Evolutionary conservation across 163 green algal species (phyloP).

Genomic region (Botryococcus braunii): DNA sequence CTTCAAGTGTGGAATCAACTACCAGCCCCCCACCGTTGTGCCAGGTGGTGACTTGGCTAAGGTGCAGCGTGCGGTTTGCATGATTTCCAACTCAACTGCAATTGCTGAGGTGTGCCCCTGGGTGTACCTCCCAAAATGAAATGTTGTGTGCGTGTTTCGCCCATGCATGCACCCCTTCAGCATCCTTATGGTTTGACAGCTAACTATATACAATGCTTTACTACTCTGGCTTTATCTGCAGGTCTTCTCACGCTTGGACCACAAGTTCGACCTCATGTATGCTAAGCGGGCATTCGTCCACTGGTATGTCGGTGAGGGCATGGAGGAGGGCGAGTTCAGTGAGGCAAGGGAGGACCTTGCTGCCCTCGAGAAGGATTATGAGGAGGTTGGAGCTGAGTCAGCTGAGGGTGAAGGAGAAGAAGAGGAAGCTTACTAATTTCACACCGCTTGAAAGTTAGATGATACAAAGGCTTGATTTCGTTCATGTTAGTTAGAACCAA

Average conservation of each 20-base stretch:
- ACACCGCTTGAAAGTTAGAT: no score
- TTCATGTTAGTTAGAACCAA: background rate
- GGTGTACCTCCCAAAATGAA: no score
- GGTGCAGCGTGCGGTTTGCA: constrained; percentile 97
- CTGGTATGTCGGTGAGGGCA: constrained; percentile 96
- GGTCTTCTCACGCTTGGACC: constrained; percentile 94
- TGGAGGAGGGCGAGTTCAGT: constrained; percentile 96
- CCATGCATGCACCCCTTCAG: no score
- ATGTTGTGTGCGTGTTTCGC: no score
- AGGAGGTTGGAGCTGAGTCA: constrained; percentile 56
- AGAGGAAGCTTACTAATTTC: constrained; percentile 55
- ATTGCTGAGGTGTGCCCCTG: constrained; percentile 86
- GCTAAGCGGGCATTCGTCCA: constrained; percentile 89
- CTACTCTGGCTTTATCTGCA: background rate
- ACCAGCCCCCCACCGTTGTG: constrained; percentile 96
- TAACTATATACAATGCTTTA: no score
- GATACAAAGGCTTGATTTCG: background rate
- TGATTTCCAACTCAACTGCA: constrained; percentile 98
- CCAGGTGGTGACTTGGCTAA: constrained; percentile 95
- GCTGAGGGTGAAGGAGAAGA: constrained; percentile 70
- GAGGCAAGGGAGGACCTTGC: constrained; percentile 95
- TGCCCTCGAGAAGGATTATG: constrained; percentile 81
- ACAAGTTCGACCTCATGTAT: constrained; percentile 99
- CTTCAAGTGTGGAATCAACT: constrained; percentile 96
- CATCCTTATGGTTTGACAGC: no score